A percentile compares a stretch with the other conserved stretches of the same genome.
Conservation (phyloP, 306 rosid genomes). For the Citrullus colocynthis region DNA sequence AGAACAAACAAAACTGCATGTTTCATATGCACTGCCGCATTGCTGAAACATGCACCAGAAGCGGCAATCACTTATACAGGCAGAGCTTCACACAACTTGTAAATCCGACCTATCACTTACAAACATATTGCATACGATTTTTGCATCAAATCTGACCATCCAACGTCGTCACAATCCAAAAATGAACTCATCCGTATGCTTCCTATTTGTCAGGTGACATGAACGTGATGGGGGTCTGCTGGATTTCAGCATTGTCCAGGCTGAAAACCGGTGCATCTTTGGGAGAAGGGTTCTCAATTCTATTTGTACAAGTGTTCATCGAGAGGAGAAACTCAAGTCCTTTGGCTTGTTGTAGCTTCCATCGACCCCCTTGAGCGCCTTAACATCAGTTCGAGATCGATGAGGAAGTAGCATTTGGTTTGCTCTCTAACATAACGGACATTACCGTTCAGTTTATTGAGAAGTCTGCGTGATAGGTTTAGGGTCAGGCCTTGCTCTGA, state of each 20-base stretch:
- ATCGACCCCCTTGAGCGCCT: neutral
- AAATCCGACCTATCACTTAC: neutral
- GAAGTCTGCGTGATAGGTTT: constrained; percentile 54
- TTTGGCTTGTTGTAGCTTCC: neutral
- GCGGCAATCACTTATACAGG: neutral
- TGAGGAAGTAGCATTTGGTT: constrained; percentile 44
- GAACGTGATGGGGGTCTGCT: neutral
- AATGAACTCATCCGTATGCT: neutral
- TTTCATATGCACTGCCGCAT: neutral
- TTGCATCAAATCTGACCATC: neutral
- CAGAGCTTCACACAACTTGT: neutral
- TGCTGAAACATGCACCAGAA: neutral
- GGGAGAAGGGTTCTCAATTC: neutral
- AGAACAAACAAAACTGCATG: neutral
- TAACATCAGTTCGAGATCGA: constrained; percentile 39
- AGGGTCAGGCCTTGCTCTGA: constrained; percentile 65
- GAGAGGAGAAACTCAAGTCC: neutral
- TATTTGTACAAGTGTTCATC: neutral
- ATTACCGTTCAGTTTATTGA: constrained; percentile 52
- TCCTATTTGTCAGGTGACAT: neutral
- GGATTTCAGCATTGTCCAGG: neutral
- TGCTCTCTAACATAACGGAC: constrained; percentile 53
- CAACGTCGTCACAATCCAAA: neutral
- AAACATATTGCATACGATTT: neutral
- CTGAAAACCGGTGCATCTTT: neutral